Evolutionary conservation across 179 eudicot genomes (phyloP), one percentile per base, ranked within the genome.

Genomic region (Silene vulgaris): DNA sequence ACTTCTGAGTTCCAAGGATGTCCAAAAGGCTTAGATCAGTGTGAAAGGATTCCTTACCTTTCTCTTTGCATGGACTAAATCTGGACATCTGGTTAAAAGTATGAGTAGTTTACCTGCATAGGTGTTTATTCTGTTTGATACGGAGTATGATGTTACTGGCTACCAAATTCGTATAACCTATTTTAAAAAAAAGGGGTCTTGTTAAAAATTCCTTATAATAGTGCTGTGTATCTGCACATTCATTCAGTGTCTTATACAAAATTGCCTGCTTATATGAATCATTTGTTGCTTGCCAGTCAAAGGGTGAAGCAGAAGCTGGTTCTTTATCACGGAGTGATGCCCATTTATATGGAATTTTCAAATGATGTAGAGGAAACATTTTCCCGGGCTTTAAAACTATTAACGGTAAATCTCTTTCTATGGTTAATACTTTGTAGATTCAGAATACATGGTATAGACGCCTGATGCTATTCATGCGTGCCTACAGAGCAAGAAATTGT

Each of bases 321-420:
- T 78, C 88, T 96, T 73, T 96, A 86, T 79, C 98, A 88, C 40
- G 98, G 97, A 37, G 98, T 91, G 65, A 85, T 82, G 87, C 98
- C 97, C 30, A 93, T 96, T 78, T 81, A 82, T 77, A 96, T 96
- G 98, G 81, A 91, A 60, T 96, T 96, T 78, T 93, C 97, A 45
- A 93, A 96, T 75, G 97, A 96, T 65, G 89, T 83, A 0, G 99
- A 93, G 85, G 98, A 96, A 83, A 93, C 99, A 19, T 91, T 90
- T 79, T 85, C 96, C 52, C 86, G 92, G 57, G 97, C 99, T 75
- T 17, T 88, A 59, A 85, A 88, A 73, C 91, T 89, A 69, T 82
- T 95, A 81, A 62, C 78, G 95, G 99, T 95, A 64, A 78, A 86
- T 28, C 61, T 50, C 74, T 66, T 71, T 16, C 43, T 26, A n/a